Evolutionary conservation across 1,284 basidiomycete genomes (phyloP).

Genomic region (Lentinula novae-zelandiae): DNA sequence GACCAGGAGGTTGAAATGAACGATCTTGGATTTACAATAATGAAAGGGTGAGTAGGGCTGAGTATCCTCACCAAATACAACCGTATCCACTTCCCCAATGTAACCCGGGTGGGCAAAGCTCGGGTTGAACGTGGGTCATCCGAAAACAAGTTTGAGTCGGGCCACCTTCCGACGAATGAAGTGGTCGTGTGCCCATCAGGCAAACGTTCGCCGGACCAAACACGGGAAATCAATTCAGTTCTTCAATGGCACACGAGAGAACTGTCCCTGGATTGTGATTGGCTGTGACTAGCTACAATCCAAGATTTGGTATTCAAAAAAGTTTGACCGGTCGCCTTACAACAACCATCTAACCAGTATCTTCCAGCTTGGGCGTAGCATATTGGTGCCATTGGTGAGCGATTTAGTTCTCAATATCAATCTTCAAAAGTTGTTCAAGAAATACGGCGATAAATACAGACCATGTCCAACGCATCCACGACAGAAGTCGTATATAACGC

Average conservation of each 20-base stretch:
- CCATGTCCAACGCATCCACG: constrained; percentile 28
- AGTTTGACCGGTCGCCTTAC: neutral
- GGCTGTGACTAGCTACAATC: neutral
- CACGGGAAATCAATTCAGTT: neutral
- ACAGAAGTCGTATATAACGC: constrained; percentile 30
- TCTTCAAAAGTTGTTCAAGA: neutral
- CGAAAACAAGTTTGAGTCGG: neutral
- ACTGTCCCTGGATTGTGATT: neutral
- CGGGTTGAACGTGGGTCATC: neutral
- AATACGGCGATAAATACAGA: neutral
- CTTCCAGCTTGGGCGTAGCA: too few species aligned
- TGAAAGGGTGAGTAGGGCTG: too few species aligned
- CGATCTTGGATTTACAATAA: too few species aligned
- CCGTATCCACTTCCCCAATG: too few species aligned
- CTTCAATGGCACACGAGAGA: neutral
- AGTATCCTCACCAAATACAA: too few species aligned
- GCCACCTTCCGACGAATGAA: neutral
- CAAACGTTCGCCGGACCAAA: neutral
- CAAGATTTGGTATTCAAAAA: neutral
- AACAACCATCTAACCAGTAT: neutral
- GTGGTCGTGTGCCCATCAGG: constrained; percentile 2
- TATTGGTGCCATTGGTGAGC: neutral
- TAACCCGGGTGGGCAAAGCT: too few species aligned
- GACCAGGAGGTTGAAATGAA: too few species aligned
- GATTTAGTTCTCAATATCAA: neutral